Evolutionary conservation across 352 stramenopile species (phyloP), one percentile per base, ranked within the genome.

Genomic region (Phytophthora foliorum): DNA sequence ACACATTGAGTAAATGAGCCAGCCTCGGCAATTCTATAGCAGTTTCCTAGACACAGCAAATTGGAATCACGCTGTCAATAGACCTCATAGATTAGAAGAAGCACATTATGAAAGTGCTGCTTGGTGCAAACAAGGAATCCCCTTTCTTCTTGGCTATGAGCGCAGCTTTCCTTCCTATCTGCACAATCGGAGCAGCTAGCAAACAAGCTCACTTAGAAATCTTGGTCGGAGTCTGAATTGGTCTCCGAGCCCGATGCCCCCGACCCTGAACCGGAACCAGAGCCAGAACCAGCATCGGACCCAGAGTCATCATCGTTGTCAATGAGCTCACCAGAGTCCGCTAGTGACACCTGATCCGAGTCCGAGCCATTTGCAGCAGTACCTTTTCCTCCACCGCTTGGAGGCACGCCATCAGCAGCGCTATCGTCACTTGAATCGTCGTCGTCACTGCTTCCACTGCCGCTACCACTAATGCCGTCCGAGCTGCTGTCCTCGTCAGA

Each of bases 261-360:
- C n/a, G 82, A 90, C 17, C 81, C 82, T 4, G 87, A 94, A 9
- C 79, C 73, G 1, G 82, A 92, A 41, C 75, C 77, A 21, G 69
- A 75, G 13, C 63, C 74, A 10, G 72, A 77, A 2, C 67, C 69
- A 32, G 53, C 74, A 44, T 87, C 84, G n/a, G 72, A 80, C 38
- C 78, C 83, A 0, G 82, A 91, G 46, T 84, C 86, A 70, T 96
- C 89, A 64, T 95, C 84, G 53, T 95, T 93, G 72, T 91, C 88
- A 57, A 94, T 93, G 25, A 94, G 75, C 56, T 95, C 86, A 0
- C 76, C 84, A 48, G 88, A 95, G 66, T 95, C 88, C 36, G 88
- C 88, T 61, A 95, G 67, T 4, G 88, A 95, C 6, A 95, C 86
- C 34, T 95, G 81, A 32, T 94, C 88, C 69, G 84, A 93, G 72